Conservation (phyloP, 1,284 basidiomycete species). For the Jaminaea rosea region DNA sequence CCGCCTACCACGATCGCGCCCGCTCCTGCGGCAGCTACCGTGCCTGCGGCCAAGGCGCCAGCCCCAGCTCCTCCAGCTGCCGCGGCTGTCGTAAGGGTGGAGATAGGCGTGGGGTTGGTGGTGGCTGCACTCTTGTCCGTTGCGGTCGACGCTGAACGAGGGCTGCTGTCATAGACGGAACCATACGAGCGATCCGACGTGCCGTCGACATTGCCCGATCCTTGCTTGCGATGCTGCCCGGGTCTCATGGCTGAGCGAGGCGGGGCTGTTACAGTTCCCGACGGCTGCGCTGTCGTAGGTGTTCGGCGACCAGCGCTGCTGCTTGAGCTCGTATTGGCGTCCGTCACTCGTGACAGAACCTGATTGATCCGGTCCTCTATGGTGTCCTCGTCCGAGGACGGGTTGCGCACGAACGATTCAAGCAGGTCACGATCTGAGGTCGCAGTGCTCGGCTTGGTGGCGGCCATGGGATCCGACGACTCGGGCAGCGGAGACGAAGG, state of each 20-base stretch:
- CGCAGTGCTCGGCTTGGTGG: background rate
- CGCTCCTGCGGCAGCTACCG: background rate
- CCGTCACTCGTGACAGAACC: slow-evolving; percentile 13
- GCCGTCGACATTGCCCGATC: background rate
- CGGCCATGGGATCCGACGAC: slow-evolving; percentile 16
- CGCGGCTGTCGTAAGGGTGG: slow-evolving; percentile 8
- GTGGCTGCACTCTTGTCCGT: slow-evolving; percentile 14
- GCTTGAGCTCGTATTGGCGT: background rate
- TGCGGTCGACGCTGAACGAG: slow-evolving; percentile 7
- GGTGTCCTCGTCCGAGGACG: slow-evolving; percentile 2
- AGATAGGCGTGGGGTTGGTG: slow-evolving; percentile 23
- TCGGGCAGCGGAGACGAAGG: slow-evolving; percentile 9
- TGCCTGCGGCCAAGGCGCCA: background rate
- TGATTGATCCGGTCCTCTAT: slow-evolving; percentile 33
- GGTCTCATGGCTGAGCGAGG: background rate
- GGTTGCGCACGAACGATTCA: slow-evolving; percentile 15
- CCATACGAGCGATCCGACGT: background rate
- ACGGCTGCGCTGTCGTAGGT: background rate
- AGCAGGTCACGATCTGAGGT: slow-evolving; percentile 14
- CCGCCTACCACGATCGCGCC: background rate
- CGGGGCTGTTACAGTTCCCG: background rate
- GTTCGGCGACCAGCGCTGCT: background rate
- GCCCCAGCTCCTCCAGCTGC: slow-evolving; percentile 3
- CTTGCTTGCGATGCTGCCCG: background rate
- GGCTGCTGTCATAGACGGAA: background rate